These are phyloP conservation scores for Diaporthe caulivora DNA, from an alignment of 2,329 filamentous ascomycete genomes.

Conservation along the genomic window DNA sequence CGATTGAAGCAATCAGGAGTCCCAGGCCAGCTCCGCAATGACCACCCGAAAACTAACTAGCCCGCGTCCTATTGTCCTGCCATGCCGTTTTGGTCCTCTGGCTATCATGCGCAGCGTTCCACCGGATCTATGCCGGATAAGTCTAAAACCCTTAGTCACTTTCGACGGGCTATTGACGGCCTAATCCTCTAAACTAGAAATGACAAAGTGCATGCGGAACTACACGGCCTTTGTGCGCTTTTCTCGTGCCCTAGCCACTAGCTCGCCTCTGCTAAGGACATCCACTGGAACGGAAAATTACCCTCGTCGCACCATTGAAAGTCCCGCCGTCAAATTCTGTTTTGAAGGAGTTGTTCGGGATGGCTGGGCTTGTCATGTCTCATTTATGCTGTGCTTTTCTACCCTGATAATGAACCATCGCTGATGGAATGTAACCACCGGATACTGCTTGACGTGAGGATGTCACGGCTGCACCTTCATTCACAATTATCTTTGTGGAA, in stretches of 20 bases:
- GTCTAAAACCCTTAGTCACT: not conserved
- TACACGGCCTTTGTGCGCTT: not conserved
- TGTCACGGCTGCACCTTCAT: not conserved
- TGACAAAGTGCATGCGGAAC: not conserved
- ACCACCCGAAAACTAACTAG: too few relatives aligned
- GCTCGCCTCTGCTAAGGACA: too few relatives aligned
- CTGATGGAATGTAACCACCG: not conserved
- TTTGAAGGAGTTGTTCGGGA: too few relatives aligned
- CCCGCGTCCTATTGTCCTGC: too few relatives aligned
- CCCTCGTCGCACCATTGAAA: not conserved
- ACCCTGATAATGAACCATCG: too few relatives aligned
- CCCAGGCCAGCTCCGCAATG: too few relatives aligned
- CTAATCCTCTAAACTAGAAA: too few relatives aligned
- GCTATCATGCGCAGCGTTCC: too few relatives aligned
- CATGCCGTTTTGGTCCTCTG: not conserved
- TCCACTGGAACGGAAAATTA: not conserved
- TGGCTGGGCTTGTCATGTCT: not conserved
- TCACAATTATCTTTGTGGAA: too few relatives aligned
- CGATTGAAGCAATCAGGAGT: too few relatives aligned
- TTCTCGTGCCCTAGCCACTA: not conserved
- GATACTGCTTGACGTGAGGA: not conserved
- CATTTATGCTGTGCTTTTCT: not conserved
- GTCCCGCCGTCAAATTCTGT: not conserved
- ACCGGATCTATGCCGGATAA: not conserved
- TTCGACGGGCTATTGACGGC: not conserved